A percentile compares a stretch with the other conserved stretches of the same genome.
Conservation (phyloP, 2,329 filamentous ascomycete species). For the Pseudogymnoascus sp. region DNA sequence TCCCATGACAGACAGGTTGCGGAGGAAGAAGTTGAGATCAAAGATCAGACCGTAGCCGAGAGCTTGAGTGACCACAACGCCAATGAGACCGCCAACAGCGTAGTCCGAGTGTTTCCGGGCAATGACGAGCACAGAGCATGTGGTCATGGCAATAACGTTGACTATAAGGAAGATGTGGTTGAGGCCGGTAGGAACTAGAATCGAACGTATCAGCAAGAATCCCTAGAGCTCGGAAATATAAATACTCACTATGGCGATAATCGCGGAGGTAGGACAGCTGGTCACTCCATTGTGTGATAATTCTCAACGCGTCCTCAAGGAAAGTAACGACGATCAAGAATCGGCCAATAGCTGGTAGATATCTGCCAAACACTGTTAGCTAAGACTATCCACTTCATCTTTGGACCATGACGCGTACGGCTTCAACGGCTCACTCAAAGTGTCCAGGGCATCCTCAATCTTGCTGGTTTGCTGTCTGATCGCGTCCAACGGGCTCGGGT, state of each 20-base stretch:
- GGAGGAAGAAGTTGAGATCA: constrained; percentile 99
- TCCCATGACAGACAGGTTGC: constrained; percentile 94
- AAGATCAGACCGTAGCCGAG: constrained; percentile 97
- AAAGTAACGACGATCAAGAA: constrained; percentile 98
- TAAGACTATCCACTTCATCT: constrained; percentile 2
- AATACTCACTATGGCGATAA: constrained; percentile 77
- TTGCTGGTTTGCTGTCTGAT: constrained; percentile 95
- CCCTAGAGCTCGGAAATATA: constrained; percentile 6
- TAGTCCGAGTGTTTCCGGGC: constrained; percentile 87
- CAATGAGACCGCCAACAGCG: constrained; percentile 82
- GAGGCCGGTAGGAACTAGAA: constrained; percentile 71
- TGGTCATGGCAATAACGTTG: constrained; percentile 83
- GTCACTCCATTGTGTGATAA: constrained; percentile 95
- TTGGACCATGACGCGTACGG: constrained; percentile 55
- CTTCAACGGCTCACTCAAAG: constrained; percentile 80
- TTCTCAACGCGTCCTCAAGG: constrained; percentile 89
- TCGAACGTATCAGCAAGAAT: constrained; percentile 13
- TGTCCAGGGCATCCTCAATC: constrained; percentile 90
- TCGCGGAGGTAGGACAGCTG: constrained; percentile 89
- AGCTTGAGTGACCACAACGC: constrained; percentile 85
- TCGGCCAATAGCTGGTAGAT: constrained; percentile 88
- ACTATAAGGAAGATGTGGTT: constrained; percentile 87
- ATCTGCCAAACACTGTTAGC: constrained; percentile 43
- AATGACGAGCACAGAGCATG: constrained; percentile 80
- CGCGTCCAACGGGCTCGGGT: constrained; percentile 56